These are phyloP conservation scores for Stagonosporopsis cucurbitacearum DNA, from an alignment of 2,329 filamentous ascomycete genomes.

Conservation along the genomic window DNA sequence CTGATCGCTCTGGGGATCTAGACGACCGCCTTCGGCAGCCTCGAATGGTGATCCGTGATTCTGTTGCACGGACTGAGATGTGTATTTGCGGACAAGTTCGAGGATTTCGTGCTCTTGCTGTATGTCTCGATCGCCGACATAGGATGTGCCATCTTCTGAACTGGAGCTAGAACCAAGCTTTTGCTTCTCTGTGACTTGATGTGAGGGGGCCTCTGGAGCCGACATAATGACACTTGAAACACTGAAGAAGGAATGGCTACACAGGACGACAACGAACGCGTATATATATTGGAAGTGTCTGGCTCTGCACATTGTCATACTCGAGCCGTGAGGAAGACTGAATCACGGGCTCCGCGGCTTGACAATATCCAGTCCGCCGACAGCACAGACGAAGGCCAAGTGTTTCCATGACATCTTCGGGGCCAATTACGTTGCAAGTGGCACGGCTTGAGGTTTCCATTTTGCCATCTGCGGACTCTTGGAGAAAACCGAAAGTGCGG, in stretches of 20 bases:
- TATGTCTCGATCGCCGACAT: conserved; percentile 9
- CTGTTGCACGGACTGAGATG: conserved; percentile 45
- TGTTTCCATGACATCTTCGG: background rate
- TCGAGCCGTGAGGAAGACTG: background rate
- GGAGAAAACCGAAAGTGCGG: conserved; percentile 5
- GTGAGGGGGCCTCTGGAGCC: background rate
- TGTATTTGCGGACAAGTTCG: conserved; percentile 50
- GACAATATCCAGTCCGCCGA: background rate
- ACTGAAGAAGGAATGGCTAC: background rate
- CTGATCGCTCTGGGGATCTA: conserved; percentile 52
- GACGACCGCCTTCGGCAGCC: conserved; percentile 45
- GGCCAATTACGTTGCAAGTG: background rate
- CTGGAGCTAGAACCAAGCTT: conserved; percentile 21
- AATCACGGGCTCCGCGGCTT: background rate
- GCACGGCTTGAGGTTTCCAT: background rate
- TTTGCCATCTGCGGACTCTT: background rate
- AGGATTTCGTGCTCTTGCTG: conserved; percentile 24
- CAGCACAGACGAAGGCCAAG: background rate
- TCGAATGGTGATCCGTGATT: conserved; percentile 41
- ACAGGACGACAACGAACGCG: background rate
- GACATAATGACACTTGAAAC: conserved; percentile 10
- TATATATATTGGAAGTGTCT: background rate
- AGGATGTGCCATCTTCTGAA: conserved; percentile 6
- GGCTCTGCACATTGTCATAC: background rate
- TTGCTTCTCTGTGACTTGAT: background rate